Evolutionary conservation across 495 filamentous ascomycete species (phyloP), one percentile per base, ranked within the genome.

Genomic region (Penicillium maclennaniae): DNA sequence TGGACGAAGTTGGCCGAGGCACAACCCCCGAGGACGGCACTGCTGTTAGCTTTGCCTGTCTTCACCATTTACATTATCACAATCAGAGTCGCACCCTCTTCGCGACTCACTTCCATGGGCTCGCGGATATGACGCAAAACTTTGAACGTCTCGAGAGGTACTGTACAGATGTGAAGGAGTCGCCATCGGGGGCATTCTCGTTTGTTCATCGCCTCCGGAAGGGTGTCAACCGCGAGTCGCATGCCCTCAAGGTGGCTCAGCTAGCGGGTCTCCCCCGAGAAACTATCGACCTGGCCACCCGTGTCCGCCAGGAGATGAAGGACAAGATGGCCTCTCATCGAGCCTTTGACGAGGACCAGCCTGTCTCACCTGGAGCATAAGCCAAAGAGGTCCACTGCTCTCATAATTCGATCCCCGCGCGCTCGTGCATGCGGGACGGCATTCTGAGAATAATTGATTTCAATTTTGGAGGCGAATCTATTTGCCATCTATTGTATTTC

Each of bases 1-100:
- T 98, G 92, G 93, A 98, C 65, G 93, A 98, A 73, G 85, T 98
- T 17, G 93, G 93, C 0, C 81, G 93, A 19, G 93, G 93, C 2
- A 98, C 95, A 8, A 95, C 92, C 3, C 91, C 93, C 1, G 84
- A 88, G 54, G 95, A 97, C 62, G 95, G 93, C 4, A 78, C 85
- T 9, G 95, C 93, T 2, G 83, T 98, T 10, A 91, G 89, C 7
- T 97, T 89, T 64, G 93, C 93, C 1, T 87, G 84, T 61, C 73
- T 98, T 34, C 79, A 92, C 58, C 89, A 96, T 68, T 71, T 98
- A 31, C 83, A 89, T 51, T 73, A 83, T 48, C 76, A 83, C 4
- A 96, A 92, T 65, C 75, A 76, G 59, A 89, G 86, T 58, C 84
- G 93, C 3, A 83, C 84, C 2, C 79, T 98, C 31, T 98, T 98